These are phyloP conservation scores for Chionographis japonica DNA, from an alignment of 106 monocot genomes.

Conservation along the genomic window DNA sequence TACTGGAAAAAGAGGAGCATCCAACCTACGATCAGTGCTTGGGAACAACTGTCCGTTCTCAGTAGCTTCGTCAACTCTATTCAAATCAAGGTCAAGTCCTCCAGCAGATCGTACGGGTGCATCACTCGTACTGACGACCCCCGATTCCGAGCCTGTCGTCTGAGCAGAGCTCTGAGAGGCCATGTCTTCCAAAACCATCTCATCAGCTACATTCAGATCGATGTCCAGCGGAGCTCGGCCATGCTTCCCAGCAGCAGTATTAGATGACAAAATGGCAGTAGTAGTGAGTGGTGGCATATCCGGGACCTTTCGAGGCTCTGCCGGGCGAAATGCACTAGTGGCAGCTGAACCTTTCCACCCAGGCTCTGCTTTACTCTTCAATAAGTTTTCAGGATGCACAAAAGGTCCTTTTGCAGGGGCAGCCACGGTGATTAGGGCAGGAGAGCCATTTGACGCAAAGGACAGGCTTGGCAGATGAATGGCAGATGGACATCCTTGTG, in stretches of 20 bases:
- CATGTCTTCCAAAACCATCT: slow-evolving; percentile 53
- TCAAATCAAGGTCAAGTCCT: slow-evolving; percentile 86
- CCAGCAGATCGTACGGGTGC: slow-evolving; percentile 18
- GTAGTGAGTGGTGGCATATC: slow-evolving; percentile 57
- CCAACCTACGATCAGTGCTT: slow-evolving; percentile 25
- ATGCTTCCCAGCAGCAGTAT: slow-evolving; percentile 30
- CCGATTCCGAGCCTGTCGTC: slow-evolving; percentile 44
- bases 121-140: slow-evolving; percentile 17
- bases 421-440: slow-evolving; percentile 55
- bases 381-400: slow-evolving; percentile 61
- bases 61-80: slow-evolving; percentile 58
- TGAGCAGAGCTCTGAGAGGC: slow-evolving; percentile 42
- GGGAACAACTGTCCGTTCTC: slow-evolving; percentile 42
- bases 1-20: slow-evolving; percentile 42
- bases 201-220: slow-evolving; percentile 81
- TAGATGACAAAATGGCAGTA: slow-evolving; percentile 32
- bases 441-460: slow-evolving; percentile 19
- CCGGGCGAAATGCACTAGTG: slow-evolving; percentile 93
- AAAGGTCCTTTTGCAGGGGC: slow-evolving; percentile 83
- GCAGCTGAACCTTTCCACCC: slow-evolving; percentile 99
- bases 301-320: slow-evolving; percentile 71
- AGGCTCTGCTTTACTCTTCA: slow-evolving; percentile 43
- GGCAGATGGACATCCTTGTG: slow-evolving; percentile 24
- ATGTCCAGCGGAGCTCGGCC: slow-evolving; percentile 51
- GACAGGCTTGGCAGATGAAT: slow-evolving; percentile 22